Evolutionary conservation across 257 asterid genomes (phyloP).

Genomic region (Jasminum sambac): DNA sequence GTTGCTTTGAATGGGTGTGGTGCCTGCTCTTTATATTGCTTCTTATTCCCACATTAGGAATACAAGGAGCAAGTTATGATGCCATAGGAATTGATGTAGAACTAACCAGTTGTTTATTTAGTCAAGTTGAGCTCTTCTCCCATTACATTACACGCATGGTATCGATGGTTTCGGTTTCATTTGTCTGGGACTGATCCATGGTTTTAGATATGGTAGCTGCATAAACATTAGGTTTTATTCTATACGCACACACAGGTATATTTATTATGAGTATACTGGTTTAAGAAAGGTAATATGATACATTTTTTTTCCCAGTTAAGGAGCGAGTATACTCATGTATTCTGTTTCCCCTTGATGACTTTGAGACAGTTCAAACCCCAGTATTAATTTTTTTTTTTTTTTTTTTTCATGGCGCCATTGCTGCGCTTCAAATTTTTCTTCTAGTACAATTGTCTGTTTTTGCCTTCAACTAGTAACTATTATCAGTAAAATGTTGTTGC

Average conservation of each 20-base stretch:
- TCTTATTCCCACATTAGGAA: not conserved
- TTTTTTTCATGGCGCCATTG: not conserved
- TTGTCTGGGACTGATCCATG: not conserved
- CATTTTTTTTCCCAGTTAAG: not conserved
- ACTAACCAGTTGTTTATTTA: not conserved
- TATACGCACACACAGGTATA: not conserved
- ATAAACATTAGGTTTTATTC: not conserved
- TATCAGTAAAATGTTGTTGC: not conserved
- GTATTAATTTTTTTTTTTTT: not conserved
- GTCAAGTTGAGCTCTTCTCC: not conserved
- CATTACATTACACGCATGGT: not conserved
- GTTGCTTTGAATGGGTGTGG: not conserved
- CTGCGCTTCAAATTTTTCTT: constrained; percentile 4
- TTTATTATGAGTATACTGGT: not conserved
- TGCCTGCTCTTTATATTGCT: not conserved
- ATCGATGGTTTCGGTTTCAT: not conserved
- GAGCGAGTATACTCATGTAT: not conserved
- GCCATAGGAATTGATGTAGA: not conserved
- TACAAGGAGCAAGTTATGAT: not conserved
- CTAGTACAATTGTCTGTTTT: not conserved
- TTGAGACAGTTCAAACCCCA: constrained; percentile 3
- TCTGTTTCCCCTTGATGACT: not conserved
- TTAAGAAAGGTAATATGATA: not conserved
- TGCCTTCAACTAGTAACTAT: not conserved
- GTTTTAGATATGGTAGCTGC: not conserved